Evolutionary conservation across 306 rosid genomes (phyloP).

Genomic region (Cyamopsis tetragonoloba): DNA sequence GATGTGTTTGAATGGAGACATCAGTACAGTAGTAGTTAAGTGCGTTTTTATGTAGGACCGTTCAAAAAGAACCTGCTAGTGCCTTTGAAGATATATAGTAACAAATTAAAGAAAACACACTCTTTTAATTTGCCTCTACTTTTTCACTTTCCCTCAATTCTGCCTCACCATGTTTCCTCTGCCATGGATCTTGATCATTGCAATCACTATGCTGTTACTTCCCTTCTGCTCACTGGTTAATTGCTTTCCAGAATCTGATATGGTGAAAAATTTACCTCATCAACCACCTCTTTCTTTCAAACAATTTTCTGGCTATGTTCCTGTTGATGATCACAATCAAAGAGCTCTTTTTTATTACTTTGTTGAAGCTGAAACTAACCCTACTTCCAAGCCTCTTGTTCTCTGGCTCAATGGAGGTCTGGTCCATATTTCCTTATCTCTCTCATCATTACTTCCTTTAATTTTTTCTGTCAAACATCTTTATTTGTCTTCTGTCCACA

Average conservation of each 20-base stretch:
- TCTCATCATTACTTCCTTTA: no score
- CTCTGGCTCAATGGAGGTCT: constrained; percentile 46
- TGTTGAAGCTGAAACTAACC: constrained; percentile 31
- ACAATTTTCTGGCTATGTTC: constrained; percentile 34
- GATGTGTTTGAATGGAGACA: no score
- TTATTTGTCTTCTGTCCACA: no score
- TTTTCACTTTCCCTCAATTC: no score
- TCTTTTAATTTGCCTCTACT: no score
- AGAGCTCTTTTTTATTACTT: constrained; percentile 41
- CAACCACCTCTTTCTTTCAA: constrained; percentile 29
- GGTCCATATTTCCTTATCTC: not conserved
- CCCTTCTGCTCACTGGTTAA: not conserved
- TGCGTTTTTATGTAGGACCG: no score
- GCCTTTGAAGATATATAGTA: no score
- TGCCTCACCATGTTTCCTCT: not conserved
- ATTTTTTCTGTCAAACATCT: no score
- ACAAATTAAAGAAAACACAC: no score
- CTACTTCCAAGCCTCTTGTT: constrained; percentile 37
- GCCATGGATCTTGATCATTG: not conserved
- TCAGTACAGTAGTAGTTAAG: no score
- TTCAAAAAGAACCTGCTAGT: no score
- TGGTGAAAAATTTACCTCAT: constrained; percentile 15
- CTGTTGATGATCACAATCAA: constrained; percentile 17
- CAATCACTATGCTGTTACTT: not conserved
- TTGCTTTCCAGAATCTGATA: constrained; percentile 17